These are phyloP conservation scores for Curvularia eragrostidis DNA, from an alignment of 2,329 filamentous ascomycete species.

Conservation along the genomic window DNA sequence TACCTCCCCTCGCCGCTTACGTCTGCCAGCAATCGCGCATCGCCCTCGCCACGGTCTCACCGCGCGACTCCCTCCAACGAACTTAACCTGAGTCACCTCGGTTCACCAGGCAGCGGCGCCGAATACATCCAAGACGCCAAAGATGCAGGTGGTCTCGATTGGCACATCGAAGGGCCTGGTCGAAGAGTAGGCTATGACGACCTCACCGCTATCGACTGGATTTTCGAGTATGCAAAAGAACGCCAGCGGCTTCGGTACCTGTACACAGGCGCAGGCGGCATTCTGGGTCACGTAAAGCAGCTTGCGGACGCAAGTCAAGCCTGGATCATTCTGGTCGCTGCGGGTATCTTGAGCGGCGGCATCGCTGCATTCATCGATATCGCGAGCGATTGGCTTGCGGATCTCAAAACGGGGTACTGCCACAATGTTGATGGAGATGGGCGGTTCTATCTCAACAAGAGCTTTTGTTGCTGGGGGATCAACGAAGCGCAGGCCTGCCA, in stretches of 20 bases:
- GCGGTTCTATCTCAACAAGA: slow-evolving; percentile 87
- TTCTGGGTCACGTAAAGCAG: slow-evolving; percentile 75
- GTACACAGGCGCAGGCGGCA: slow-evolving; percentile 69
- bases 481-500: slow-evolving; percentile 76
- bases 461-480: slow-evolving; percentile 93
- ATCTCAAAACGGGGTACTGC: slow-evolving; percentile 91
- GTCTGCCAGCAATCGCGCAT: slow-evolving; percentile 36
- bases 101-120: slow-evolving; percentile 48
- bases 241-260: slow-evolving; percentile 84
- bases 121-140: slow-evolving; percentile 52
- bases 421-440: slow-evolving; percentile 77
- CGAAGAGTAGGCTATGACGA: slow-evolving; percentile 94
- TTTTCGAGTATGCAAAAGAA: slow-evolving; percentile 98
- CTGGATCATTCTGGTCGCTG: slow-evolving; percentile 87
- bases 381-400: slow-evolving; percentile 89
- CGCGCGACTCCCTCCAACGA: slow-evolving; percentile 44
- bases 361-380: slow-evolving; percentile 91
- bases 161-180: slow-evolving; percentile 89
- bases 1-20: slow-evolving; percentile 54
- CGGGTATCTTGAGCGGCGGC: slow-evolving; percentile 81
- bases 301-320: slow-evolving; percentile 86
- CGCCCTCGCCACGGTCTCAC: slow-evolving; percentile 37
- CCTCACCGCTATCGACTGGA: slow-evolving; percentile 98
- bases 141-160: slow-evolving; percentile 65
- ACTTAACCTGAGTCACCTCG: slow-evolving; percentile 53